Percentiles rank a stretch among this genome's conserved stretches.
Conservation (phyloP, 179 eudicot genomes). For the Amaranthus tricolor region DNA sequence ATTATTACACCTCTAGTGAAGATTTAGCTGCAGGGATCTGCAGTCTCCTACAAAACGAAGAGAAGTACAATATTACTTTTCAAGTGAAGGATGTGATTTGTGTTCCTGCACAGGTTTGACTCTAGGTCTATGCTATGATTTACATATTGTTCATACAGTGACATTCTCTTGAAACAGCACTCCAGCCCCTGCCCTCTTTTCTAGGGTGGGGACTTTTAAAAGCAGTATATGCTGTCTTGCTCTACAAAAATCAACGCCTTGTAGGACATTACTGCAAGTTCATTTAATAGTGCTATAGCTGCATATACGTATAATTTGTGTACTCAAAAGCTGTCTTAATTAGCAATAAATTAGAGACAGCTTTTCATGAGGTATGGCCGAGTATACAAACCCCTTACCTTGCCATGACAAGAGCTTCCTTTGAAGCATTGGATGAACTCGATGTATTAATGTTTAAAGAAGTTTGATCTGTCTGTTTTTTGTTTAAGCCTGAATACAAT, state of each 20-base stretch:
- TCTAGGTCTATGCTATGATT: conserved; percentile 16
- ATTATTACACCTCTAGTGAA: conserved; percentile 25
- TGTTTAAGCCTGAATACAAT: too few relatives aligned
- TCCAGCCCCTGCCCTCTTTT: not conserved
- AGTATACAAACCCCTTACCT: too few relatives aligned
- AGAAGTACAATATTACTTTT: conserved; percentile 24
- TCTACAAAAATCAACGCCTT: not conserved
- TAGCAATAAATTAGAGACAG: too few relatives aligned
- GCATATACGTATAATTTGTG: too few relatives aligned
- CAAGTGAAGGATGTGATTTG: conserved; percentile 39
- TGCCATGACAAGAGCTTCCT: too few relatives aligned
- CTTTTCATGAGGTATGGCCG: too few relatives aligned
- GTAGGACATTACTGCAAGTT: not conserved
- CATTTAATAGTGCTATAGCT: too few relatives aligned
- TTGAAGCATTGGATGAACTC: too few relatives aligned
- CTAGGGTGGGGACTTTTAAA: not conserved
- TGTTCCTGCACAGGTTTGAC: conserved; percentile 52
- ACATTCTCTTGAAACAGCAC: not conserved
- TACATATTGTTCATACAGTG: not conserved
- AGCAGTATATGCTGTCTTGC: not conserved
- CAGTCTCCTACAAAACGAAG: conserved; percentile 31
- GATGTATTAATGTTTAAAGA: too few relatives aligned
- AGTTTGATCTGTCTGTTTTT: too few relatives aligned
- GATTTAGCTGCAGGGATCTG: conserved; percentile 32
- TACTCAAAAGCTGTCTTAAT: too few relatives aligned